Evolutionary conservation across 164 flowering plant species (phyloP).

Genomic region (Euptelea pleiosperma): DNA sequence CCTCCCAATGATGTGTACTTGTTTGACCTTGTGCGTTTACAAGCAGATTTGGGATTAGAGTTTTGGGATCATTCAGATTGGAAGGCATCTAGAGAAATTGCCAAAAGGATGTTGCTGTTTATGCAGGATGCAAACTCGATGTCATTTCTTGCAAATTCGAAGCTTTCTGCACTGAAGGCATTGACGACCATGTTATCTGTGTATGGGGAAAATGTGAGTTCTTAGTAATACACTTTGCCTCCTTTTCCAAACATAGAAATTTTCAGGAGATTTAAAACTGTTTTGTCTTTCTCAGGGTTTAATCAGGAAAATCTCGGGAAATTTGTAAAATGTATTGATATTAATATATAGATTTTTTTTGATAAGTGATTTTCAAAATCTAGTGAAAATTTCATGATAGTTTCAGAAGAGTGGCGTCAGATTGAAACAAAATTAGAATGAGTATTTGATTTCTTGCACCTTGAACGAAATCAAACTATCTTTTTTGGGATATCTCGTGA

Average conservation of each 20-base stretch:
- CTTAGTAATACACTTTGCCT: not conserved
- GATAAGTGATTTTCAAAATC: too few species aligned
- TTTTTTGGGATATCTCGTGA: too few species aligned
- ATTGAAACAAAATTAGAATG: not conserved
- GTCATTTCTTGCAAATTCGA: conserved; percentile 47
- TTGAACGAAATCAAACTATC: too few species aligned
- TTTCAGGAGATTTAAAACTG: not conserved
- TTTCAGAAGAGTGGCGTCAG: not conserved
- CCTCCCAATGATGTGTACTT: conserved; percentile 27
- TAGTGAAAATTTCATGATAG: not conserved
- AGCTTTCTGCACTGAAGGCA: conserved; percentile 60
- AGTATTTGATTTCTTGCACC: too few species aligned
- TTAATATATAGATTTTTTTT: too few species aligned
- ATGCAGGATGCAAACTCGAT: conserved; percentile 60
- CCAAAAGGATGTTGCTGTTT: conserved; percentile 48
- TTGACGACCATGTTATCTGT: conserved; percentile 42
- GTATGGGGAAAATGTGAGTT: conserved; percentile 49
- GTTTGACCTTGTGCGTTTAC: conserved; percentile 46
- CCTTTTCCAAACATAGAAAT: not conserved
- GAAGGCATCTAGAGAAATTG: conserved; percentile 60
- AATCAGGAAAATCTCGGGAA: not conserved
- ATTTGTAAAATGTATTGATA: too few species aligned
- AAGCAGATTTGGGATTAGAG: conserved; percentile 57
- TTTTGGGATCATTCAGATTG: conserved; percentile 72
- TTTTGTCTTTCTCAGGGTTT: not conserved